phyloP scores from a whole-genome alignment of 2,329 filamentous ascomycete genomes.

The Nemania sp. region DNA sequence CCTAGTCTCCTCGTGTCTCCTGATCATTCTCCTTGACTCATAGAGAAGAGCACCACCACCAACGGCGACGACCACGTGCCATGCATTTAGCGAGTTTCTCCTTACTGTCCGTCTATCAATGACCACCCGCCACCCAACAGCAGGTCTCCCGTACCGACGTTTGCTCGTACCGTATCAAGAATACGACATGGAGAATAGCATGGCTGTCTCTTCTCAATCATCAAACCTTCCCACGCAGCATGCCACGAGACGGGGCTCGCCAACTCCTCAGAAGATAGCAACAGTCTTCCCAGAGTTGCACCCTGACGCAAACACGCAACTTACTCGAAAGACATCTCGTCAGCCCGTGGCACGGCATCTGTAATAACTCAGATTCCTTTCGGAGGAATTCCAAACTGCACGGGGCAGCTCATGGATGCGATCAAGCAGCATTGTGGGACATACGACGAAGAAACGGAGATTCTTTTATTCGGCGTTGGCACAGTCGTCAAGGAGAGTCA shows the following conservation, averaged over 20 bases:
- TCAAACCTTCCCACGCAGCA: neutral
- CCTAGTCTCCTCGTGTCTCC: no score
- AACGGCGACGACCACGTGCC: no score
- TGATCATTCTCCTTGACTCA: no score
- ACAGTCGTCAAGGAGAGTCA: conserved; percentile 23
- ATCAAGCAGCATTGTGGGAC: conserved; percentile 24
- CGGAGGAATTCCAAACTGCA: conserved; percentile 26
- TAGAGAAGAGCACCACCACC: no score
- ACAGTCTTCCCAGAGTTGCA: conserved; percentile 16
- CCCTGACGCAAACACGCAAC: conserved; percentile 17
- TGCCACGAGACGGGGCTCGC: neutral
- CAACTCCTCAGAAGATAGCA: conserved; percentile 14
- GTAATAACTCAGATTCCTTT: conserved; percentile 16
- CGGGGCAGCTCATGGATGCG: conserved; percentile 14
- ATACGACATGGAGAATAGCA: neutral
- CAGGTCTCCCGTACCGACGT: no score
- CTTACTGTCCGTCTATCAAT: no score
- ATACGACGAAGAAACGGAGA: conserved; percentile 26
- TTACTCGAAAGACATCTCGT: conserved; percentile 25
- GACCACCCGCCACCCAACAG: no score
- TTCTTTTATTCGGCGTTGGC: conserved; percentile 25
- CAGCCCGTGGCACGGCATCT: conserved; percentile 23
- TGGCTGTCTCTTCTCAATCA: neutral
- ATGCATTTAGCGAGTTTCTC: no score
- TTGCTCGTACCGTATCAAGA: no score